Base-by-base conservation (phyloP, 768 basidiomycete genomes). In the Russula ochroleuca region DNA sequence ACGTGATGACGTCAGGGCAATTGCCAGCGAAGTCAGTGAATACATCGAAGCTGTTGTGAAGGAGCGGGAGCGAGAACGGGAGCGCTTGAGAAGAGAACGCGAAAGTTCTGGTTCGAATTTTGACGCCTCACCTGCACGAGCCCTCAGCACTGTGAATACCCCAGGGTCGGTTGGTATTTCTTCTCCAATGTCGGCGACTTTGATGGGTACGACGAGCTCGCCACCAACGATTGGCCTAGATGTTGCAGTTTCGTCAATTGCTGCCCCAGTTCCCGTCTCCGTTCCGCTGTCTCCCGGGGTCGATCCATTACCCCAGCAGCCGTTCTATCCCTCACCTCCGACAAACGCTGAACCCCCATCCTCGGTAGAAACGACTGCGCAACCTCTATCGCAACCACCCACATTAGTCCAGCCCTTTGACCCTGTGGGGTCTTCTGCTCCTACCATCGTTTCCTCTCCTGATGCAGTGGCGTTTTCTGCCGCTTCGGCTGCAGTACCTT, bases 61-160 rank as follows among this genome's bases (percentile, higher is more conserved):
- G 66, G 92, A 93, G 69, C 78, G 92, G 19, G 92, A 93, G 64
- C 78, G 79, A 61, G 91, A 94, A 72, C 79, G 89, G 7, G 90
- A 92, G 67, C 79, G 88, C 31, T 78, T 90, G 52, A 84, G 84
- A 68, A 77, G 81, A 52, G 88, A 88, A 72, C 76, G 86, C 21
- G 86, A 90, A 69, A 78, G 74, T 41, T 78, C 73, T 28, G 70
- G 60, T 41, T 57, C 51, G 40, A 67, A 49, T 35, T 19, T 62
- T 5, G 59, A 57, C 31, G 55, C 67, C 13, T 59, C 66, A n/a
- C 65, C 65, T 43, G 49, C 54, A 14, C 53, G 57, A 17, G 54
- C 57, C 9, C 23, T 43, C 49, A 67, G 65, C 19, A 28, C 45
- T 33, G 65, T 45, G 47, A 61, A 67, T 33, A 65, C 66, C 21